Base-by-base conservation (phyloP, 2,329 filamentous ascomycete species). In the Shiraia bambusicola region DNA sequence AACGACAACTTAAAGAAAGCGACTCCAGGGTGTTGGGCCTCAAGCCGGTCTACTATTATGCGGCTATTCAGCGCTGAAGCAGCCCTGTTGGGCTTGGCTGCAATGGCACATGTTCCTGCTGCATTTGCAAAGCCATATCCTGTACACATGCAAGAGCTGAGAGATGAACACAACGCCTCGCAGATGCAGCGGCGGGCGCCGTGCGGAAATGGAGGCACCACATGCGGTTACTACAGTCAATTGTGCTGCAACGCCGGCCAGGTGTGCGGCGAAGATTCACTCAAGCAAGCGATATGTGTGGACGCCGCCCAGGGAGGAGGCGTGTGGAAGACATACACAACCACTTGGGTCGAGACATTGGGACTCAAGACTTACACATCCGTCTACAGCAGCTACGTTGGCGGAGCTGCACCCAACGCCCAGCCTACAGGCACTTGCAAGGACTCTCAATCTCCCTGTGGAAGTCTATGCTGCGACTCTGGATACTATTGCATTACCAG, bases 401-500 rank as follows among this genome's bases (percentile, higher is more conserved):
- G 56, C 25, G 53, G 50, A 36, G 52, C 49, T 12, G 50, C 55
- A 2, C 53, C 42, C 10, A 22, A 22, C 19, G 19, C 19, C 4
- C 19, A 22, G 8, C 48, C 40, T 19, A 56, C 54, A 9, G 42
- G 56, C 6, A 59, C 64, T 37, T 83, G 80, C 67, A 71, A 73
- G 35, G 67, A 68, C 34, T 69, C 72, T 45, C 65, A 87, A 66
- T 76, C 76, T 6, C 74, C 79, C 3, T 91, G 87, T 61, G 86
- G 86, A 24, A 63, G 63, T 37, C 83, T 84, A 44, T 91, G 87
- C 75, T 92, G 87, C 67, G 79, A 80, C 16, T 78, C 72, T 45
- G 80, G 79, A 69, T 84, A 88, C 67, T 85, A 82, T 59, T 91
- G 87, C 66, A 15, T 30, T 31, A 77, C 6, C 69, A 1, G 80